Base-by-base conservation (phyloP, 768 basidiomycete species). In the Termitomyces bulborhizus region DNA sequence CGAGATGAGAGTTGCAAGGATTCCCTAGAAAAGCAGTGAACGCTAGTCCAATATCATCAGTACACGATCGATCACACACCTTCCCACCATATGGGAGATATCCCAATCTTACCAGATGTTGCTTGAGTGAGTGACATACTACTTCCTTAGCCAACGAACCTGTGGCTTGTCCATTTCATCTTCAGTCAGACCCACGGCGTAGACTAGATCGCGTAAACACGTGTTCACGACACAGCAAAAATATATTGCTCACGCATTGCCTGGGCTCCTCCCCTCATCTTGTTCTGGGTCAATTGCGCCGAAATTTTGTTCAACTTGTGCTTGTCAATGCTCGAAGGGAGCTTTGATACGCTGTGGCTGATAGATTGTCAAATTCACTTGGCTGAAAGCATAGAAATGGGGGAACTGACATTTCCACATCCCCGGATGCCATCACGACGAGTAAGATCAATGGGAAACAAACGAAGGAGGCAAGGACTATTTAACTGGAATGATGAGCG, bases 1-100 rank as follows among this genome's bases (percentile, higher is more conserved):
- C 89, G 31, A 92, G 78, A 65, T 93, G 90, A 45, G 76, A 77
- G 65, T 94, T 94, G 67, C 92, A 94, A 3, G 91, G 90, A 66
- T 93, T 93, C 39, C 90, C 89, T 86, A 16, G 13, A 39, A 46
- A n/a, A 27, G 27, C 15, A 26, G 31, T 42, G 36, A 36, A 18
- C 37, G 26, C 44, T 5, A 31, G 24, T 32, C 46, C 34, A 24
- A 39, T 18, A 24, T 11, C 13, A 44, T 32, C 15, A 12, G 24
- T 11, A 16, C 21, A n/a, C 27, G 11, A 32, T 27, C 21, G 29
- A 29, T 29, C 34, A 39, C 57, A n/a, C 41, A 86, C 90, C 90
- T 79, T 93, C 91, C 90, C 90, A 94, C 91, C 91, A 94, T 51
- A 93, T 79, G 3, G 89, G 85, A 31, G 88, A 88, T 64, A 94